Base-by-base conservation (phyloP, 2,329 filamentous ascomycete species). In the Beauveria rudraprayagi region DNA sequence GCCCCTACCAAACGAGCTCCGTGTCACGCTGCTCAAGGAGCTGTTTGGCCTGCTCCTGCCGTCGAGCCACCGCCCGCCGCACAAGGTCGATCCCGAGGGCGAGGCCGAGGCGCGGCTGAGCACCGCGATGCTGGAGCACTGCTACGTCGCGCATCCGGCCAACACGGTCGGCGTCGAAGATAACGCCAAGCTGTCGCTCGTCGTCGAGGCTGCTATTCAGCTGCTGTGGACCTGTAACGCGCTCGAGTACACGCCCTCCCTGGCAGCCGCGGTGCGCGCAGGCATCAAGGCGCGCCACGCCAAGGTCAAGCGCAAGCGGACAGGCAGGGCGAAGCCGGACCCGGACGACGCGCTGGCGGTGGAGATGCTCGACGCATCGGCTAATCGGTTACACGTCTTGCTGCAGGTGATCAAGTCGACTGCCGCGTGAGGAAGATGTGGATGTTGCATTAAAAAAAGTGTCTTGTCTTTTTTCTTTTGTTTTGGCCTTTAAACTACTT, bases 111-210 rank as follows among this genome's bases (percentile, higher is more conserved):
- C 76, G 8, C 69, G 70, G 19, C 68, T 84, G 48, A 79, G 78
- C 5, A 68, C 73, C 24, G 67, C 66, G 7, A 80, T 84, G 64
- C 70, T 85, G 47, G 75, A 80, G 67, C 70, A 77, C 48, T 86
- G 85, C 67, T 92, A 85, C 70, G 78, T 91, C 2, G 83, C 83
- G 0, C 85, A 81, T 65, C 78, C 87, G 0, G 88, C 90, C 1
- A 86, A 83, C 62, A 84, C 80, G 0, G 76, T 81, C 16, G 79
- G 78, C 7, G 72, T 81, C 0, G 80, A 83, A 22, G 88, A 91
- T 64, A 92, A 94, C 66, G 86, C 87, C 30, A 89, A 89, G 70
- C 78, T 92, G 43, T 86, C 87, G 2, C 73, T 92, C 10, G 71
- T 89, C 34, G 75, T 91, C 0, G 90, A 93, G 73, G 79, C 78